Conservation (phyloP, 164 flowering plant genomes). For the grape (Vitis vinifera) region DNA sequence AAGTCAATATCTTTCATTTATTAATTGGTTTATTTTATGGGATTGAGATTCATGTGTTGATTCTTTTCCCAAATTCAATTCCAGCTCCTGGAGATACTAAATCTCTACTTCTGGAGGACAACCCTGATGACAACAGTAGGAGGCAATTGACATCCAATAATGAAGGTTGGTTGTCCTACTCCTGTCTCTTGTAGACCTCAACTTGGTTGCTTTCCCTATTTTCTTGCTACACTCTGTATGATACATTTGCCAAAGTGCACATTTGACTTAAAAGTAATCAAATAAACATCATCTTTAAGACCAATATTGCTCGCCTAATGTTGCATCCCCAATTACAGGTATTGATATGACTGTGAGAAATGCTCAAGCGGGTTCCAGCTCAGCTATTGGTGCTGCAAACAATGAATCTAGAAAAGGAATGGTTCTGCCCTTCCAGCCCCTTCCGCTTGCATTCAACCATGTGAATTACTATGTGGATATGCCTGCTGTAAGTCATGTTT, state of each 20-base stretch:
- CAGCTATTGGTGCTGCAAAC: slow-evolving; percentile 12
- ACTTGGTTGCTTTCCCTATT: background rate
- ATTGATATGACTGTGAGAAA: background rate
- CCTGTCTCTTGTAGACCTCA: background rate
- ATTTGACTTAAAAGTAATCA: too few species aligned
- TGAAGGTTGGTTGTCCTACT: slow-evolving; percentile 14
- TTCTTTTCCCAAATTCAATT: background rate
- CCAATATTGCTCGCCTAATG: background rate
- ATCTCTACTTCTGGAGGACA: slow-evolving; percentile 4
- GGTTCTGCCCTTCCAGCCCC: slow-evolving; percentile 66
- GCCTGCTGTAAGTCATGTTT: slow-evolving; percentile 53
- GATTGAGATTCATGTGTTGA: too few species aligned
- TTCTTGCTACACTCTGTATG: too few species aligned
- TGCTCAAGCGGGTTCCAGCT: slow-evolving; percentile 6
- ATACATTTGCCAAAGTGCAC: too few species aligned
- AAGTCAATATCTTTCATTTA: slow-evolving; percentile 18
- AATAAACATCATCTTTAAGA: too few species aligned
- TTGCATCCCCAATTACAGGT: slow-evolving; percentile 18
- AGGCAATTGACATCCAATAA: slow-evolving; percentile 9
- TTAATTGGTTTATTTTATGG: too few species aligned
- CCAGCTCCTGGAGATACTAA: slow-evolving; percentile 41
- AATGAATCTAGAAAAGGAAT: slow-evolving; percentile 39
- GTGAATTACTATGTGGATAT: slow-evolving; percentile 36
- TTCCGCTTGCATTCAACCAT: slow-evolving; percentile 43
- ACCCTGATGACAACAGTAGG: slow-evolving; percentile 17